Conservation (phyloP, 352 stramenopile genomes). For the Plasmopara halstedii region DNA sequence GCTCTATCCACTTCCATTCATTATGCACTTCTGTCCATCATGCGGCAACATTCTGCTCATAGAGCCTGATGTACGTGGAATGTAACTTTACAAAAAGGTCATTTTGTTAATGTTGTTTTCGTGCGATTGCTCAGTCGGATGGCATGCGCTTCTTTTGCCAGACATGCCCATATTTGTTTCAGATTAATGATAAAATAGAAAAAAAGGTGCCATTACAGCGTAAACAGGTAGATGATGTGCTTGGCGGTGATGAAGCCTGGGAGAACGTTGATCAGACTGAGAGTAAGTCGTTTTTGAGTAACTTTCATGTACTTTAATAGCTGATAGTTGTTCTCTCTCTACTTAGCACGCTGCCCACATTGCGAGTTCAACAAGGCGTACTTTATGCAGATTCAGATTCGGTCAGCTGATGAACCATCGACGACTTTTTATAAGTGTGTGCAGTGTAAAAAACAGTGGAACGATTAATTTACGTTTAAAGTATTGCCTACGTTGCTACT, state of each 20-base stretch:
- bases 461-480: too few relatives aligned
- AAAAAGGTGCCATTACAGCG: constrained; percentile 88
- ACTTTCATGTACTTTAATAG: not conserved
- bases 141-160: constrained; percentile 89
- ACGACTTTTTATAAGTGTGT: constrained; percentile 99
- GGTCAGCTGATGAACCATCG: constrained; percentile 96
- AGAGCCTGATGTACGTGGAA: constrained; percentile 61
- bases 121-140: constrained; percentile 45
- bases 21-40: constrained; percentile 24
- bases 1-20: not conserved
- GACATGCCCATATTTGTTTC: constrained; percentile 84
- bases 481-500: too few relatives aligned
- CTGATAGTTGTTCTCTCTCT: not conserved
- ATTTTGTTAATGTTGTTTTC: not conserved
- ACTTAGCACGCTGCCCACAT: constrained; percentile 87
- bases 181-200: constrained; percentile 83
- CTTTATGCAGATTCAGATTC: constrained; percentile 99
- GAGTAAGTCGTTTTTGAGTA: not conserved
- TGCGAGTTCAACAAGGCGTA: constrained; percentile 96
- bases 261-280: constrained; percentile 93
- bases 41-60: constrained; percentile 88
- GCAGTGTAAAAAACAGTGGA: constrained; percentile 97
- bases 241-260: constrained; percentile 96
- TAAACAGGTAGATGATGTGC: constrained; percentile 98
- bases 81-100: not conserved